Evolutionary conservation across 2,329 filamentous ascomycete species (phyloP), one percentile per base, ranked within the genome.

Genomic region (Trichoderma sp.): DNA sequence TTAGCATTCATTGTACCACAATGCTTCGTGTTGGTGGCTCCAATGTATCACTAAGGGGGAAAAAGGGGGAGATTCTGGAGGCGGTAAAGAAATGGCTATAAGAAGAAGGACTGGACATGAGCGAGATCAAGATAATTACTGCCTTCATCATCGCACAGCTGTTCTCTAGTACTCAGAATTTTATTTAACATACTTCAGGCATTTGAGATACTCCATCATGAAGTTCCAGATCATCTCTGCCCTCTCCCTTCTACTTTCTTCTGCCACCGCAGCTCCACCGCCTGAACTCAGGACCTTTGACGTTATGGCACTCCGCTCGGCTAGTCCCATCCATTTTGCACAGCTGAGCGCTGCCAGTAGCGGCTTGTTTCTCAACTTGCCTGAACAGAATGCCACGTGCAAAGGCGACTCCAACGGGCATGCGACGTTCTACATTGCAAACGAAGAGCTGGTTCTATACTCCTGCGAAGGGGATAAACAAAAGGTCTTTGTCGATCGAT

Each of bases 401-500:
- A 76, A 81, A 71, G 76, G 77, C 48, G 73, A 73, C 34, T 69
- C 74, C n/a, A 72, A 77, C 48, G 76, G 81, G 70, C 76, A 73
- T 39, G 86, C 85, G 59, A 85, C 81, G 48, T 87, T 89, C 76
- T 77, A 78, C 71, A 76, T 88, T 71, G 63, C 80, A 48, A 77
- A 84, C 54, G 78, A 78, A 56, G 78, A 78, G 53, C 80, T 87
- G 32, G 82, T 76, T 74, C 81, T 89, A 35, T 87, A 80, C 70
- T 71, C 80, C 37, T 70, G 73, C 29, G 76, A 77, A 25, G 78
- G 76, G 5, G 78, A 70, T 37, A 76, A 77, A 3, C 87, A 89
- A 78, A 76, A 83, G 72, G 68, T 85, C 60, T 88, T 73, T 70
- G 82, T 83, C 48, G 86, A 89, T 75, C 82, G 83, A 53, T 86